Conservation (phyloP, 306 rosid genomes). For the Hippophae rhamnoides region DNA sequence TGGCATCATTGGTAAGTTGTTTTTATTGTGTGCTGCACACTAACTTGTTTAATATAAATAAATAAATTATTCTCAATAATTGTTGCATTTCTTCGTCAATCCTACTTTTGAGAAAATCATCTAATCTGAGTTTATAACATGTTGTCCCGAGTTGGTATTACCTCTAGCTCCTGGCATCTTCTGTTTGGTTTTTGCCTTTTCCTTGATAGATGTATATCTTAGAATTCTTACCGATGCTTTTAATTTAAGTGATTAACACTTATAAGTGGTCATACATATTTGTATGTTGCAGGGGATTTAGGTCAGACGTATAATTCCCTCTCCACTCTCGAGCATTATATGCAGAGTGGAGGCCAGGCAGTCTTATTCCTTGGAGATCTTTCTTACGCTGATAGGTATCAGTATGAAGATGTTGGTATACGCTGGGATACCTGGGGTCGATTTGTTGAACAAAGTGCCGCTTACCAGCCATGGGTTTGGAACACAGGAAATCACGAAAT, state of each 20-base stretch:
- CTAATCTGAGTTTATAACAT: background rate
- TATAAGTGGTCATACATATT: slow-evolving; percentile 9
- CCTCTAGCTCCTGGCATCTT: slow-evolving; percentile 4
- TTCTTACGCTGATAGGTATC: slow-evolving; percentile 85
- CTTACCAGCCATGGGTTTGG: slow-evolving; percentile 97
- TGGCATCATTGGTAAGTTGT: slow-evolving; percentile 79
- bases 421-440: slow-evolving; percentile 97
- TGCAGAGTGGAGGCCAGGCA: slow-evolving; percentile 72
- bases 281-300: slow-evolving; percentile 68
- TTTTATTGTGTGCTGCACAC: slow-evolving; percentile 1
- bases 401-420: slow-evolving; percentile 63
- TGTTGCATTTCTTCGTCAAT: slow-evolving; percentile 3
- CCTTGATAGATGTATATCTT: slow-evolving; percentile 9
- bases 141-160: slow-evolving; percentile 1
- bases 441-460: slow-evolving; percentile 64
- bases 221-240: slow-evolving; percentile 4
- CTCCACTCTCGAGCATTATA: slow-evolving; percentile 83
- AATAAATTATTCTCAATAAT: slow-evolving; percentile 14
- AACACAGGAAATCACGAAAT: slow-evolving; percentile 84
- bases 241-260: slow-evolving; percentile 10
- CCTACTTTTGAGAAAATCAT: background rate
- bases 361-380: slow-evolving; percentile 89
- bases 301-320: slow-evolving; percentile 95
- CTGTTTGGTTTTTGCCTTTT: slow-evolving; percentile 2
- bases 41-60: slow-evolving; percentile 3